Evolutionary conservation across 108 stramenopile genomes (phyloP).

Genomic region (Conticribra weissflogii): DNA sequence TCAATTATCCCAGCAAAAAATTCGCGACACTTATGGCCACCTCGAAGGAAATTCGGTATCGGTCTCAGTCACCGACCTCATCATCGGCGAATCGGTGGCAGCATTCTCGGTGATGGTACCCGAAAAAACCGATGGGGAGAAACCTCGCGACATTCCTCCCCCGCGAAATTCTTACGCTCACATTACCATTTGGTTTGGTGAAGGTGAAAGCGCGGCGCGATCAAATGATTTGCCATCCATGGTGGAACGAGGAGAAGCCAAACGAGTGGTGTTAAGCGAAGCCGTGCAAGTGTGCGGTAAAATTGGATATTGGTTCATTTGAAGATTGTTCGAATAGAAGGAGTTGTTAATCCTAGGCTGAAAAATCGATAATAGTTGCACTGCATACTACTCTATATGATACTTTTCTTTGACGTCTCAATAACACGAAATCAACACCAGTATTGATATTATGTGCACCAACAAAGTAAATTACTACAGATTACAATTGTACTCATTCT

Average conservation of each 20-base stretch:
- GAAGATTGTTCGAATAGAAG: too few species aligned
- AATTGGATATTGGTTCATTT: slow-evolving; percentile 46
- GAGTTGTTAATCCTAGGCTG: too few species aligned
- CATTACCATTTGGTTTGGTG: slow-evolving; percentile 74
- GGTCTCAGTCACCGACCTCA: slow-evolving; percentile 35
- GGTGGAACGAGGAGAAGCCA: slow-evolving; percentile 45
- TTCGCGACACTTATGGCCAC: slow-evolving; percentile 33
- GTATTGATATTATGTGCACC: too few species aligned
- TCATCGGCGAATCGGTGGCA: slow-evolving; percentile 52
- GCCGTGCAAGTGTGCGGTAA: slow-evolving; percentile 33
- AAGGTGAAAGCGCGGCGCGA: slow-evolving; percentile 37
- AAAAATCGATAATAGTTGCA: too few species aligned
- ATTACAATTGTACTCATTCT: too few species aligned
- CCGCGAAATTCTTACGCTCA: slow-evolving; percentile 70
- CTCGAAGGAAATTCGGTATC: slow-evolving; percentile 33
- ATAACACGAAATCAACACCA: too few species aligned
- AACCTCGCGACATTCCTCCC: slow-evolving; percentile 35
- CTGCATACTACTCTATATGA: too few species aligned
- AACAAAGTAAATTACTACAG: too few species aligned
- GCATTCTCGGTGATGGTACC: slow-evolving; percentile 63
- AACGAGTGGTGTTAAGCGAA: slow-evolving; percentile 28
- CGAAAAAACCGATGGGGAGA: not conserved
- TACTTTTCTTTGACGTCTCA: too few species aligned
- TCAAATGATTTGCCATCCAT: slow-evolving; percentile 70
- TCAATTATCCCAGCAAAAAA: slow-evolving; percentile 33